A percentile compares a stretch with the other conserved stretches of the same genome.
These are phyloP conservation scores for Coemansia sp. DNA, from an alignment of 192 early-diverging fungal species.

Conservation along the genomic window DNA sequence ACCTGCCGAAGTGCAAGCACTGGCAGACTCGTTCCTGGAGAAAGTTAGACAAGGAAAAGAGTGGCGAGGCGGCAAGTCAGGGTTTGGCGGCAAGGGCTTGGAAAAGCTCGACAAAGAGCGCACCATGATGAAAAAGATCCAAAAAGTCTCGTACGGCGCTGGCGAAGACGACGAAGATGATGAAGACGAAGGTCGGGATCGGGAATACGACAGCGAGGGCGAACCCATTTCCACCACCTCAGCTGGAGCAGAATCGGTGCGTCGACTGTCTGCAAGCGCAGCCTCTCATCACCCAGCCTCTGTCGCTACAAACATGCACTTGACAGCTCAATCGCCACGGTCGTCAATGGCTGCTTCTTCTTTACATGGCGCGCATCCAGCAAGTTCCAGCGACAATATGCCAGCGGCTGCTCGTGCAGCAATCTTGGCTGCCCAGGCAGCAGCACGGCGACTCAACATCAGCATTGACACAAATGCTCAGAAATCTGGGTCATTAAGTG, in stretches of 20 bases:
- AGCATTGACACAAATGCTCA: neutral
- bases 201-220: constrained; percentile 41
- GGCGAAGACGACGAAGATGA: constrained; percentile 64
- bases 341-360: neutral
- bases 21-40: constrained; percentile 65
- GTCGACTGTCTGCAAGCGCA: neutral
- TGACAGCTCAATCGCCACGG: constrained; percentile 39
- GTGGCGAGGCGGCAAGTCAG: constrained; percentile 38
- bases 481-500: constrained; percentile 18
- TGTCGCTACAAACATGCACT: constrained; percentile 54
- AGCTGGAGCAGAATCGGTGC: constrained; percentile 22
- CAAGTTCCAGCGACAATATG: constrained; percentile 15
- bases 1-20: constrained; percentile 70
- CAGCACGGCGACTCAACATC: constrained; percentile 41
- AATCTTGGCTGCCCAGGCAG: constrained; percentile 41
- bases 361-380: no score
- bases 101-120: constrained; percentile 92
- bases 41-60: constrained; percentile 35
- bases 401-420: constrained; percentile 39
- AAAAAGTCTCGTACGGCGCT: constrained; percentile 81
- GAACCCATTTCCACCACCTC: constrained; percentile 1
- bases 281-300: neutral
- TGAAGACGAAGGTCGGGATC: constrained; percentile 47
- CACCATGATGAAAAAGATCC: constrained; percentile 83
- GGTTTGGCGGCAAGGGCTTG: constrained; percentile 96